Evolutionary conservation across 148 eudicot genomes (phyloP).

Genomic region (Camellia japonica): DNA sequence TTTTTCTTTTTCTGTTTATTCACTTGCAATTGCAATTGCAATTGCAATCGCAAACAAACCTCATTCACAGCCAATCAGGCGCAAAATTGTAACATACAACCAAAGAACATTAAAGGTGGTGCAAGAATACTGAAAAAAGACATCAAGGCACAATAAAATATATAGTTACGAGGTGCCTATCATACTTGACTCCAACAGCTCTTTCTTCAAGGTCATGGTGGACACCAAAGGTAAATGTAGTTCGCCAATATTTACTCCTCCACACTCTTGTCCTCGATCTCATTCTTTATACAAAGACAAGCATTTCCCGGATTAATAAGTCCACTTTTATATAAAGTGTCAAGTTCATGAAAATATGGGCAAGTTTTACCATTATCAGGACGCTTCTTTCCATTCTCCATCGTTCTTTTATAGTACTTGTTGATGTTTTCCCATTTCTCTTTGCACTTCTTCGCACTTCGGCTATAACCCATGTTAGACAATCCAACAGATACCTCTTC

Average conservation of each 20-base stretch:
- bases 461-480: constrained; percentile 42
- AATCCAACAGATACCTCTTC: constrained; percentile 42
- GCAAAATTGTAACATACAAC: neutral
- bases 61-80: constrained; percentile 2
- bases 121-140: constrained; percentile 3
- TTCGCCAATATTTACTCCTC: constrained; percentile 4
- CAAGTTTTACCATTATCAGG: constrained; percentile 35
- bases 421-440: constrained; percentile 63
- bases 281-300: neutral
- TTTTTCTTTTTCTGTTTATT: neutral
- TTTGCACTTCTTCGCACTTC: constrained; percentile 50
- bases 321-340: constrained; percentile 33
- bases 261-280: constrained; percentile 4
- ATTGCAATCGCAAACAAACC: neutral
- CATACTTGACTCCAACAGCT: neutral
- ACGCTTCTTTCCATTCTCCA: constrained; percentile 25
- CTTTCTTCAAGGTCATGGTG: neutral
- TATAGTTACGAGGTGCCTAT: neutral
- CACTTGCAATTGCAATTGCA: neutral
- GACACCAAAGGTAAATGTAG: neutral
- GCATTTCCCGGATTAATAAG: constrained; percentile 19
- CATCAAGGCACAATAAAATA: neutral
- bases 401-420: constrained; percentile 38
- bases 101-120: neutral
- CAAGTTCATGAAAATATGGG: constrained; percentile 48